Evolutionary conservation across 257 asterid species (phyloP), one percentile per base, ranked within the genome.

Genomic region (Przewalskia tangutica): DNA sequence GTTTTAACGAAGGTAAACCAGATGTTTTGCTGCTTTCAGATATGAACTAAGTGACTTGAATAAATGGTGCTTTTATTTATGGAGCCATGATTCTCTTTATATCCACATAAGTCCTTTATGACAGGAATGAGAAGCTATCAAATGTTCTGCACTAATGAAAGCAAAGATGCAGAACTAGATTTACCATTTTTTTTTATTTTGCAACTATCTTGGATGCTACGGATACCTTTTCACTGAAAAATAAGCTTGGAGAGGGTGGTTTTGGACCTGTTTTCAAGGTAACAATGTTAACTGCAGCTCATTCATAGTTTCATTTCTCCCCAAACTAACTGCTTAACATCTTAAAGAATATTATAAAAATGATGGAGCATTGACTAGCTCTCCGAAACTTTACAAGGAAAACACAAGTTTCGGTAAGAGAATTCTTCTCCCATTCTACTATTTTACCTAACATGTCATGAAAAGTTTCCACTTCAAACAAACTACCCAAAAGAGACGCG

Each of bases 191-290:
- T n/a, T 77, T 77, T 56, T 54, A 77, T 54, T 54, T 77, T 50
- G 63, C 65, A 36, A 77, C 70, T 27, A 77, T 77, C 38, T 36
- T 18, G 8, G 50, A 56, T 11, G 73, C 70, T 40, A 78, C 82
- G 56, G 36, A 59, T 53, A 79, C 58, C 55, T 58, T 79, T 79
- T 79, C 73, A 0, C 18, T 71, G 18, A 71, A 14, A 18, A 44
- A 44, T 38, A 71, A 71, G 40, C 56, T 71, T 46, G 73, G 70
- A 54, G 70, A 79, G 56, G 82, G 82, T 34, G 58, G 82, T 16
- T 79, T 34, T 58, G 82, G 82, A 32, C 82, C 73, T 58, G 82
- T 58, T 79, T 79, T 58, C 82, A 58, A 79, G 58, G 82, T 79
- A 79, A 68, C 36, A 4, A 68, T 42, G 34, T n/a, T 1, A 40